Base-by-base conservation (phyloP, 345 rosid species). In the Pugionium cornutum region DNA sequence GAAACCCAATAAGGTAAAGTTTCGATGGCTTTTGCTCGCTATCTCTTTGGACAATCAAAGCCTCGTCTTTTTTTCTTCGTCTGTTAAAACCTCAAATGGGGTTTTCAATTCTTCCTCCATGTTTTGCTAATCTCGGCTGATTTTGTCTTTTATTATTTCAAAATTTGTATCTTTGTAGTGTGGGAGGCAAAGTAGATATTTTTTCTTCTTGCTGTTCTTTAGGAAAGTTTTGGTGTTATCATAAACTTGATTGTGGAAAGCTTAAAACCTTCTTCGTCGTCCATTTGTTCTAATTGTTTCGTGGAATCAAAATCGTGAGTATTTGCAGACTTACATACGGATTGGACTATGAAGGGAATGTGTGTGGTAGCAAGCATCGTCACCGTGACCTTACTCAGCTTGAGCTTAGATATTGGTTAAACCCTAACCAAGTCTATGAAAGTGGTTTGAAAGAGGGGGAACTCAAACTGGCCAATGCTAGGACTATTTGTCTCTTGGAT, bases 361-460 rank as follows among this genome's bases (percentile, higher is more conserved):
- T 94, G 45, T 94, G 97, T 60, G 95, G 99, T 62, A 92, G 89
- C 83, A 85, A 70, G 77, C 83, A 88, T 61, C 89, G 83, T 6
- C 77, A 84, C 76, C 94, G 88, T 64, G 75, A 71, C 73, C 97
- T 94, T 69, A 84, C 63, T 55, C 69, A 88, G 68, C 78, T 94
- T 68, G 89, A 94, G 67, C 91, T 94, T 68, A 84, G 75, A 64
- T 94, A 94, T 66, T 94, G 96, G 96, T 43, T 86, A 62, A 94
- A 94, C 78, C 96, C 96, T 39, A 90, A 94, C 69, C 99, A 94
- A 75, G 96, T 94, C 63, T 94, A 94, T 77, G 88, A 85, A 60
- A 94, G 88, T 78, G 99, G 96, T 65, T 70, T 85, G 73, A 94
- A 90, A 83, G 83, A 84, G 70, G 79, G 84, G 64, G 85, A 79